phyloP scores from a whole-genome alignment of 495 filamentous ascomycete genomes.

The Clohesyomyces aquaticus region DNA sequence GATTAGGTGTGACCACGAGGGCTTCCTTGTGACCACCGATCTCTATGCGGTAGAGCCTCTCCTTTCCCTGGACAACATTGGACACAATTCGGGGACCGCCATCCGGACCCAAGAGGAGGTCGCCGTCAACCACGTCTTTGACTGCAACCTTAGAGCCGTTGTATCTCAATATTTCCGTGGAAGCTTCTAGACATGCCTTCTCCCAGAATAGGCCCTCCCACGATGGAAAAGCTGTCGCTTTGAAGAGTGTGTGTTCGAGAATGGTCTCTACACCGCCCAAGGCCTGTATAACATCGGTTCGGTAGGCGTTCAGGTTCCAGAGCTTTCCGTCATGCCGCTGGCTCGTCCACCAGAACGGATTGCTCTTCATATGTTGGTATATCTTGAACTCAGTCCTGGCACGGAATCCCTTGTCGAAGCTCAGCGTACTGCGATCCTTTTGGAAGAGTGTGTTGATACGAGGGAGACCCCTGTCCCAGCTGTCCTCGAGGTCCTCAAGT shows the following conservation, averaged over 20 bases:
- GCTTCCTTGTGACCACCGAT: conserved; percentile 46
- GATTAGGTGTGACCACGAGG: conserved; percentile 55
- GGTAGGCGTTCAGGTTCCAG: conserved; percentile 98
- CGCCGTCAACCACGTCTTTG: conserved; percentile 55
- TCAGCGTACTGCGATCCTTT: conserved; percentile 95
- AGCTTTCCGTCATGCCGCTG: conserved; percentile 97
- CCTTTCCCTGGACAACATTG: conserved; percentile 47
- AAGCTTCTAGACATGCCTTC: conserved; percentile 59
- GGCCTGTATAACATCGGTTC: conserved; percentile 98
- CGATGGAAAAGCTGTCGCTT: conserved; percentile 96
- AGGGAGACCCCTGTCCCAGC: conserved; percentile 97
- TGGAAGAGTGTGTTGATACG: conserved; percentile 99
- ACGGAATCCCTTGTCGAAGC: conserved; percentile 98
- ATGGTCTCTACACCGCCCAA: conserved; percentile 99
- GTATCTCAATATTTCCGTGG: conserved; percentile 47
- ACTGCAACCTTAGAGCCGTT: conserved; percentile 52
- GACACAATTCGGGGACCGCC: conserved; percentile 53
- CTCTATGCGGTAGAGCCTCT: conserved; percentile 53
- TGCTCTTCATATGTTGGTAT: conserved; percentile 99
- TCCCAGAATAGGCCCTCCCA: conserved; percentile 99
- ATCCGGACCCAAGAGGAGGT: conserved; percentile 55
- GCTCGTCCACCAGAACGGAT: conserved; percentile 99
- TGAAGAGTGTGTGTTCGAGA: conserved; percentile 97
- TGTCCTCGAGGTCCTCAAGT: conserved; percentile 96
- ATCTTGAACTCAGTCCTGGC: conserved; percentile 96